Evolutionary conservation across 305 asterid genomes (phyloP), one percentile per base, ranked within the genome.

Genomic region (Striga hermonthica): DNA sequence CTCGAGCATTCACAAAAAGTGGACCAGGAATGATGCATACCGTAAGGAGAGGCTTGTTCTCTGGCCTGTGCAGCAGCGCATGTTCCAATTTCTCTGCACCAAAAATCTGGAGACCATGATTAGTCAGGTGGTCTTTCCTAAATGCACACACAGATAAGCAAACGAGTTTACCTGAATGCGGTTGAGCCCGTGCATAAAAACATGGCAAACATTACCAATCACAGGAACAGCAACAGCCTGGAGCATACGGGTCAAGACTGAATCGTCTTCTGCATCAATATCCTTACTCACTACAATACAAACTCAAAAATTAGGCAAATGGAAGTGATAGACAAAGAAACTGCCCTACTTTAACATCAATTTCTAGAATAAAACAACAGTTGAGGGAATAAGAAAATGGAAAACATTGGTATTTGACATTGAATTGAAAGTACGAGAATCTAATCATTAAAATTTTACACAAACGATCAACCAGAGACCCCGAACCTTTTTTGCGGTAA

Each of bases 121-220:
- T 65, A 50, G 57, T 71, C 52, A 66, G 63, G 37, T 75, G 14
- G 53, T 11, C 6, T 58, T 62, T 66, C 53, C 57, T 44, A n/a
- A 60, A 71, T 61, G 59, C 47, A 52, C 41, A 41, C 62, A 45
- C 52, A 43, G 50, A 67, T 8, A 14, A 38, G 14, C 8, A 35
- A 75, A 37, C 45, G 52, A 36, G 60, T 43, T 41, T 67, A 86
- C 98, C 84, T 91, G 98, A 57, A 91, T 78, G 62, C 75, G 86
- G 76, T 91, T 91, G 70, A 91, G 82, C 52, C 98, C 98, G 74
- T 89, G 98, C 98, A 91, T 91, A 73, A 91, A 91, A 76, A 89
- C 95, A 73, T 89, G 95, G 75, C 96, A 91, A 72, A 86, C 91
- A 78, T 91, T 89, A 74, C 98, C 98, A 63, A 91, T 69, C 72